phyloP scores from a whole-genome alignment of 2,329 filamentous ascomycete genomes.

The Ilyonectria robusta region DNA sequence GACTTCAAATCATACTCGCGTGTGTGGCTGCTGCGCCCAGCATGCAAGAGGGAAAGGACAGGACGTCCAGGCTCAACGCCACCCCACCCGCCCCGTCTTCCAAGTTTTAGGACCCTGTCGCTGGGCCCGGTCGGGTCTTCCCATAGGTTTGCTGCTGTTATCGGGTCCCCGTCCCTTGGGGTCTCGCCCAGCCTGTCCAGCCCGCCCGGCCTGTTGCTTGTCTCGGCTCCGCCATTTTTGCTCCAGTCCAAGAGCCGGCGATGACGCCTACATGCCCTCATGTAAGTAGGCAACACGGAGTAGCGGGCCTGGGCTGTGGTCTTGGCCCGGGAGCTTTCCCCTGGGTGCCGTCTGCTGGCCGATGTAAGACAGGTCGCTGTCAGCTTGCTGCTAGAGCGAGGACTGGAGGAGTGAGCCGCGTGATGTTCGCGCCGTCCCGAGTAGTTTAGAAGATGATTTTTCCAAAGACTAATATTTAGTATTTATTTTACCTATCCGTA shows the following conservation, averaged over 20 bases:
- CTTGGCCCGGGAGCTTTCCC: not conserved
- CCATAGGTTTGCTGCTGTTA: conserved; percentile 14
- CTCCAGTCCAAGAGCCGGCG: not conserved
- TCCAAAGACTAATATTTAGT: no score
- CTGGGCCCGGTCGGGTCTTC: conserved; percentile 2
- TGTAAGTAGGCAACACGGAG: not conserved
- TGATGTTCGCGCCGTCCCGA: not conserved
- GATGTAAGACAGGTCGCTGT: conserved; percentile 15
- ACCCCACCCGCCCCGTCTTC: conserved; percentile 10
- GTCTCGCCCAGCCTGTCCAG: not conserved
- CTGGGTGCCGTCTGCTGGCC: conserved; percentile 10
- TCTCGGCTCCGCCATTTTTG: conserved; percentile 16
- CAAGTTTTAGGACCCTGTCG: conserved; percentile 26
- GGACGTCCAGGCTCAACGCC: conserved; percentile 2
- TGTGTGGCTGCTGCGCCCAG: not conserved
- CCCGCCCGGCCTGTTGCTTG: not conserved
- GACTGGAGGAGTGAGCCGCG: not conserved
- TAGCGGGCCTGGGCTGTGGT: not conserved
- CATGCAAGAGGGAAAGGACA: not conserved
- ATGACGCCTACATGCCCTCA: conserved; percentile 19
- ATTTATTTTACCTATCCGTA: no score
- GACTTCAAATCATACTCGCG: conserved; percentile 9
- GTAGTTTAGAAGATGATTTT: not conserved
- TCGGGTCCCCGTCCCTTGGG: not conserved
- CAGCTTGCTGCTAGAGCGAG: conserved; percentile 11